These are phyloP conservation scores for Fomitopsis betulina DNA, from an alignment of 1,284 basidiomycete genomes.

Conservation along the genomic window DNA sequence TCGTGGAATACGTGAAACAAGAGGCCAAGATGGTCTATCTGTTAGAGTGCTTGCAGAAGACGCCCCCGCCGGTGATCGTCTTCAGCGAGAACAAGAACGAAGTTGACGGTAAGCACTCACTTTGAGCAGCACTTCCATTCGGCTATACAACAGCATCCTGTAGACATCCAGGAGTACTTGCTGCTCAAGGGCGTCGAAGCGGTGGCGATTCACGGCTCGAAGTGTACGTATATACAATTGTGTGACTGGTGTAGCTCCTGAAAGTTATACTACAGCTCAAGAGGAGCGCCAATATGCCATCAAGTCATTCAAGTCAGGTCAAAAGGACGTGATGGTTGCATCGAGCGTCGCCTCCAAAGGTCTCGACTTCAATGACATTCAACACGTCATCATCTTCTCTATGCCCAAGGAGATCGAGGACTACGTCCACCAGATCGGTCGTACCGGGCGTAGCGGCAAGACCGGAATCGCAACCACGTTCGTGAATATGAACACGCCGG, in stretches of 20 bases:
- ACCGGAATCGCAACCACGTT: constrained; percentile 99
- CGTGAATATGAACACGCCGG: constrained; percentile 94
- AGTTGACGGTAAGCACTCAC: constrained; percentile 73
- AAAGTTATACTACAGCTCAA: constrained; percentile 59
- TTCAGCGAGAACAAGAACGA: constrained; percentile 99
- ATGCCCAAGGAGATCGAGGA: constrained; percentile 99
- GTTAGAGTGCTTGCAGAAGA: constrained; percentile 97
- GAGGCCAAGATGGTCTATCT: constrained; percentile 99
- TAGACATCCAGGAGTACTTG: constrained; percentile 98
- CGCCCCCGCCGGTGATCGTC: constrained; percentile 95
- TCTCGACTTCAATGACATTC: constrained; percentile 97
- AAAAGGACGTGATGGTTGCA: constrained; percentile 99
- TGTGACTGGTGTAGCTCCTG: constrained; percentile 4
- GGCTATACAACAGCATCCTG: not conserved
- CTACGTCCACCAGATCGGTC: constrained; percentile 97
- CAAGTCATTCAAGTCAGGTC: constrained; percentile 93
- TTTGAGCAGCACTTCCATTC: not conserved
- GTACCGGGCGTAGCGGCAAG: constrained; percentile 96
- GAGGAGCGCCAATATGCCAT: constrained; percentile 99
- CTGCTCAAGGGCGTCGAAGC: constrained; percentile 97
- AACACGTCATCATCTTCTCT: constrained; percentile 95
- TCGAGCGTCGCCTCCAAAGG: constrained; percentile 97
- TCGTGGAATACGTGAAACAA: constrained; percentile 98
- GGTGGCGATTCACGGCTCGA: constrained; percentile 97
- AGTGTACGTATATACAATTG: constrained; percentile 54